Base-by-base conservation (phyloP, 305 asterid species). In the Fraxinus platypoda region DNA sequence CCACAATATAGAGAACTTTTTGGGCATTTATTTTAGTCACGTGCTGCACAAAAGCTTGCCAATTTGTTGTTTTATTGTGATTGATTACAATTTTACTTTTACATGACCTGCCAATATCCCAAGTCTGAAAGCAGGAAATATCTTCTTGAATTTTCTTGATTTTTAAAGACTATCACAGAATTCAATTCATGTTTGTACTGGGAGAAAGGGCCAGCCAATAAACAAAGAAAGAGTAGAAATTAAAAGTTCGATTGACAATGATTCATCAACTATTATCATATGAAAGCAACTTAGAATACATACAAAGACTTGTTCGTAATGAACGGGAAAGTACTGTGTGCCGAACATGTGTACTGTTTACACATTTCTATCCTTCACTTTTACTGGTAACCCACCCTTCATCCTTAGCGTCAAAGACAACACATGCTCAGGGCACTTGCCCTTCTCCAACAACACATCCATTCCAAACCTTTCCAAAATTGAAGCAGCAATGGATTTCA, bases 401-500 rank as follows among this genome's bases (percentile, higher is more conserved):
- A 94, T 93, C 85, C 94, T 88, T 8, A 93, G 80, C 1, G 98
- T 94, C 90, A 94, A 84, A 83, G 97, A 93, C 38, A 94, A 74
- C 87, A 92, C 35, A 84, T 83, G 80, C 78, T 91, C 87, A 66
- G 98, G 98, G 49, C 82, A 75, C 70, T 85, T 87, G 0, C 86
- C 97, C 59, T 89, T 88, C 85, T 91, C 94, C 88, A 88, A 0
- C 90, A 86, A 34, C 83, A 88, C 91, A 31, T 86, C 84, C 15
- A 94, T 3, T 34, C 66, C 57, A 87, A 92, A 93, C 83, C 90
- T 93, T 77, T 92, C 95, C 85, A 94, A 57, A 73, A 94, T 93
- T 72, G 91, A 84, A 46, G 97, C 97, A 9, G 90, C 95, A 46
- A 94, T 92, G 64, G 91, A 90, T 78, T 94, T 94, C 98, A 94